These are phyloP conservation scores for Ophiostoma australiae DNA, from an alignment of 2,329 filamentous ascomycete species.

Conservation along the genomic window DNA sequence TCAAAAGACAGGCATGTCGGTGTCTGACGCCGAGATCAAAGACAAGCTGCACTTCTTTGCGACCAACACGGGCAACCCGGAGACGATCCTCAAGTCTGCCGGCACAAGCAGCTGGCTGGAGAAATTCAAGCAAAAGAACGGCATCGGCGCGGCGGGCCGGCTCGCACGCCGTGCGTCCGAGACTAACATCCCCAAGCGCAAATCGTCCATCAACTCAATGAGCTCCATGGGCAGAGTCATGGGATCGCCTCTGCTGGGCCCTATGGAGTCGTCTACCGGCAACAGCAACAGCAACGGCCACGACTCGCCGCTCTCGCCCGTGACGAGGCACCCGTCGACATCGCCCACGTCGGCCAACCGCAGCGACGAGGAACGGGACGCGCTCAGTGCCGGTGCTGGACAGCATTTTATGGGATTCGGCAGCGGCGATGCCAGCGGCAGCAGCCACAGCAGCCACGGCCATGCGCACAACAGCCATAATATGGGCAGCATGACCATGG, in stretches of 20 bases:
- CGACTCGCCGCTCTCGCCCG: conserved; percentile 68
- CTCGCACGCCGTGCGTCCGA: conserved; percentile 56
- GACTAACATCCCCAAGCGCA: conserved; percentile 63
- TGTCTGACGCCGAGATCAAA: conserved; percentile 76
- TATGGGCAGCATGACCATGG: conserved; percentile 17
- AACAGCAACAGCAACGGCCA: conserved; percentile 43
- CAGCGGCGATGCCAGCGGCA: not conserved
- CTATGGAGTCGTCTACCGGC: conserved; percentile 41
- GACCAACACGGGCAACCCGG: conserved; percentile 61
- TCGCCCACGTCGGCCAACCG: conserved; percentile 66
- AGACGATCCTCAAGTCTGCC: conserved; percentile 63
- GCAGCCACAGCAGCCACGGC: no score
- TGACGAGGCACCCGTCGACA: conserved; percentile 55
- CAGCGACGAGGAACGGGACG: conserved; percentile 64
- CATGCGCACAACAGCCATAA: conserved; percentile 8
- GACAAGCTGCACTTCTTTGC: conserved; percentile 82
- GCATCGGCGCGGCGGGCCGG: conserved; percentile 41
- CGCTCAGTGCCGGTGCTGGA: conserved; percentile 26
- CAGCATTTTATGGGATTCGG: conserved; percentile 17
- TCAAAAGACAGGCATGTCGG: conserved; percentile 65
- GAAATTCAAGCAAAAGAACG: conserved; percentile 91
- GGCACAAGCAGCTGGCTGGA: conserved; percentile 79
- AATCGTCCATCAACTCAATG: conserved; percentile 29
- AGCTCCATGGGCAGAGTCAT: conserved; percentile 38
- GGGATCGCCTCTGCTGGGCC: conserved; percentile 50